Percentiles rank a stretch among this genome's conserved stretches.
Conservation (phyloP, 805 yeast species). For the Debaryomyces hansenii region DNA sequence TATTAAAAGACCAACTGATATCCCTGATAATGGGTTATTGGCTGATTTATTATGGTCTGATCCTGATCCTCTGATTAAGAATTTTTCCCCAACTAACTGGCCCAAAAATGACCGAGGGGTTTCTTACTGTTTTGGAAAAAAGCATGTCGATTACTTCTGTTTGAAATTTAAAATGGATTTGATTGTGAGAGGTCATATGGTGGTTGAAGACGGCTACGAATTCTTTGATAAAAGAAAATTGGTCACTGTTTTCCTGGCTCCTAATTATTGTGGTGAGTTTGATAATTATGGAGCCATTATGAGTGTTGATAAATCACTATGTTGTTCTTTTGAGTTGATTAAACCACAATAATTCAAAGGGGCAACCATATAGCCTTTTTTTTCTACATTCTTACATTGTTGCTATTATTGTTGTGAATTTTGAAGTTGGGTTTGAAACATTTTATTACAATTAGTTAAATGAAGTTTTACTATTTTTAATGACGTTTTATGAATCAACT, state of each 20-base stretch:
- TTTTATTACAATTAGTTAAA: conserved; percentile 2
- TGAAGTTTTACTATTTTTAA: not conserved
- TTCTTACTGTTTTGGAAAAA: conserved; percentile 72
- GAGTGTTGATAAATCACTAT: conserved; percentile 66
- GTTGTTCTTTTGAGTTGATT: conserved; percentile 70
- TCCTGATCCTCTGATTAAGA: conserved; percentile 50
- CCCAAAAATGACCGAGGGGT: conserved; percentile 83
- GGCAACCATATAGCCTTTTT: not conserved
- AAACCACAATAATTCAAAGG: conserved; percentile 42
- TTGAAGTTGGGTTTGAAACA: conserved; percentile 2
- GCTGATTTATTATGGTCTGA: conserved; percentile 85
- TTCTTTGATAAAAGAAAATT: conserved; percentile 72
- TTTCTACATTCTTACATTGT: not conserved
- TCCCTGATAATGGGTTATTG: conserved; percentile 75
- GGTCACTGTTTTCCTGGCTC: conserved; percentile 80
- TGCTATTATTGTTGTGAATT: not conserved
- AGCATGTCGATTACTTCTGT: conserved; percentile 70
- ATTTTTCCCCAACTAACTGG: conserved; percentile 54
- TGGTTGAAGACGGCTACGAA: conserved; percentile 86
- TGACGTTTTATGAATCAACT: conserved; percentile 5
- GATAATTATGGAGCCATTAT: conserved; percentile 79
- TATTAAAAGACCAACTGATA: conserved; percentile 78
- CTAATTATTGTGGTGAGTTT: conserved; percentile 82
- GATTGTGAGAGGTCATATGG: conserved; percentile 85
- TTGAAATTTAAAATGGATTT: conserved; percentile 68